Conservation (phyloP, 2,329 filamentous ascomycete species). For the Ascochyta viciae-villosae region DNA sequence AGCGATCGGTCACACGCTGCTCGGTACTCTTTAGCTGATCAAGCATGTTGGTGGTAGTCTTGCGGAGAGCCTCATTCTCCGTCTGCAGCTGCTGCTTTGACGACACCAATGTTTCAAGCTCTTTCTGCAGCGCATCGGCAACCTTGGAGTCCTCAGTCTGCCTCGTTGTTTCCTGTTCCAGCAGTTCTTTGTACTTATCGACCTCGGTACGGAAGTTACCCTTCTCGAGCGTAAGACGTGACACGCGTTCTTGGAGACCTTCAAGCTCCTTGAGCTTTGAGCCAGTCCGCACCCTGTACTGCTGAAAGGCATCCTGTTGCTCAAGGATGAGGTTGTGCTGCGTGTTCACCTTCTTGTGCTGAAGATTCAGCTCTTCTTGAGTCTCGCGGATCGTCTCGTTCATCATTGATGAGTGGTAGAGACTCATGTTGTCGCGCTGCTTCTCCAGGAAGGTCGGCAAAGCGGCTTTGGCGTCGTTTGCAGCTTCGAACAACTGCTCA, state of each 20-base stretch:
- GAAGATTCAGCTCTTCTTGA: slow-evolving; percentile 34
- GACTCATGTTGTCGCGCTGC: slow-evolving; percentile 37
- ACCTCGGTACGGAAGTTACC: slow-evolving; percentile 38
- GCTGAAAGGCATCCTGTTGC: slow-evolving; percentile 36
- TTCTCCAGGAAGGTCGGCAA: slow-evolving; percentile 36
- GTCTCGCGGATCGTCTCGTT: slow-evolving; percentile 33
- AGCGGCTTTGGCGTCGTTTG: slow-evolving; percentile 26
- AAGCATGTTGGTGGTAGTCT: slow-evolving; percentile 20
- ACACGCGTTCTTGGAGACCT: slow-evolving; percentile 32
- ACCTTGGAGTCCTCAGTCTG: slow-evolving; percentile 18
- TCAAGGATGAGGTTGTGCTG: slow-evolving; percentile 38
- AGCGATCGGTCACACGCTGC: slow-evolving; percentile 22
- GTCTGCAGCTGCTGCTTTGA: slow-evolving; percentile 26
- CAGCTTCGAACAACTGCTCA: slow-evolving; percentile 31
- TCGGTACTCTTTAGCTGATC: slow-evolving; percentile 25
- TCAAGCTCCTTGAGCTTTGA: slow-evolving; percentile 31
- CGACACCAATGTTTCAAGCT: slow-evolving; percentile 21
- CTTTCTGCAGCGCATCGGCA: slow-evolving; percentile 21
- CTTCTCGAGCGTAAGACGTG: slow-evolving; percentile 40
- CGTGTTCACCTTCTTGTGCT: slow-evolving; percentile 39
- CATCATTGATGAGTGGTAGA: slow-evolving; percentile 33
- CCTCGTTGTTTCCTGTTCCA: slow-evolving; percentile 18
- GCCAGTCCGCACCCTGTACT: slow-evolving; percentile 28
- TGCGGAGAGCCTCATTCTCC: slow-evolving; percentile 27
- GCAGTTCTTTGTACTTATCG: slow-evolving; percentile 23